These are phyloP conservation scores for Fonsecaea pugnacius DNA, from an alignment of 2,329 filamentous ascomycete species.

Conservation along the genomic window DNA sequence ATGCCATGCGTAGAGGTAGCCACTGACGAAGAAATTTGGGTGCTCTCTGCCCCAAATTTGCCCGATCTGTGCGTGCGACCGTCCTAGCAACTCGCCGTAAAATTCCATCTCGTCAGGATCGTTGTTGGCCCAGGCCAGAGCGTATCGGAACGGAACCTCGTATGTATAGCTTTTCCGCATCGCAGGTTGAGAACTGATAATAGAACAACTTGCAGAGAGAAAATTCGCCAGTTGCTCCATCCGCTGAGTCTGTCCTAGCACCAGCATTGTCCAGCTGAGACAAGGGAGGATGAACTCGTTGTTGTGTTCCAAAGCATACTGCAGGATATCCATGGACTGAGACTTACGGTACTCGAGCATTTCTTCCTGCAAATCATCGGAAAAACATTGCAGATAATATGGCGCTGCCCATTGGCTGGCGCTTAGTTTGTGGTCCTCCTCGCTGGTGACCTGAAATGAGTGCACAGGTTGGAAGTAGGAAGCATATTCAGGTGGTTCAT, in stretches of 20 bases:
- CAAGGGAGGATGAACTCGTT: slow-evolving; percentile 28
- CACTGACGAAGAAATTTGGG: slow-evolving; percentile 31
- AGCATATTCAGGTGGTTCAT: background rate
- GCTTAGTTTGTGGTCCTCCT: slow-evolving; percentile 20
- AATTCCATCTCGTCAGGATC: slow-evolving; percentile 11
- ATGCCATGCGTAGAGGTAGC: slow-evolving; percentile 31
- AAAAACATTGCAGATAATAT: slow-evolving; percentile 21
- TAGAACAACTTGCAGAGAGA: slow-evolving; percentile 19
- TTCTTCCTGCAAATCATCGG: background rate
- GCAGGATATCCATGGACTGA: slow-evolving; percentile 20
- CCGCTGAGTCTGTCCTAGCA: slow-evolving; percentile 24
- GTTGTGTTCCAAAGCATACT: slow-evolving; percentile 20
- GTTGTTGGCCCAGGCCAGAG: slow-evolving; percentile 19
- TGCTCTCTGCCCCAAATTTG: slow-evolving; percentile 25
- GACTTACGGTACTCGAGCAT: slow-evolving; percentile 14
- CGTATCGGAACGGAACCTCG: slow-evolving; percentile 24
- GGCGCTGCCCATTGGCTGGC: slow-evolving; percentile 23
- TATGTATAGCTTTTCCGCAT: slow-evolving; percentile 17
- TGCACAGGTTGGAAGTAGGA: background rate
- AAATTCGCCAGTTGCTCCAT: slow-evolving; percentile 21
- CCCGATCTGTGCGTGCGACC: slow-evolving; percentile 17
- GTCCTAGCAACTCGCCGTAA: slow-evolving; percentile 18
- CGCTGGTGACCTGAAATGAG: background rate
- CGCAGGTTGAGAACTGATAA: slow-evolving; percentile 16
- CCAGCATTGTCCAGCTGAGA: slow-evolving; percentile 25